Evolutionary conservation across 176 grass and related monocot genomes (phyloP), one percentile per base, ranked within the genome.

Genomic region (Avena insularis): DNA sequence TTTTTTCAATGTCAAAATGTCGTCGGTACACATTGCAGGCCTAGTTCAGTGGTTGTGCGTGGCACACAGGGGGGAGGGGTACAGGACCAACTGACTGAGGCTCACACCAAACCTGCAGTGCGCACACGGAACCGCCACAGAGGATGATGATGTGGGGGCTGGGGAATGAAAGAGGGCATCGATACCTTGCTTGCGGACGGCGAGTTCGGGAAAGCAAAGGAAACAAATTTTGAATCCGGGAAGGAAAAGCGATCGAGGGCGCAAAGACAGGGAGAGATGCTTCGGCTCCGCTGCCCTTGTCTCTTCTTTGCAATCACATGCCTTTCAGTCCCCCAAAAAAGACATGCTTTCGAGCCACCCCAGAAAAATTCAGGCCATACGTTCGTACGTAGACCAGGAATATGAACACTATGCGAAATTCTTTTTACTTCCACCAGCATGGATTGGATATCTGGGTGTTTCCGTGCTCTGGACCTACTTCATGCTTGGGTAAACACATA

Each of bases 131-230:
- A 19, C 17, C 55, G 65, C 10, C 66, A 7, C 47, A 72, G 72
- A 12, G 40, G 47, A 76, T 54, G 73, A 54, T 76, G 48, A 54
- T 33, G 83, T 86, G 71, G 79, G 82, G 45, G 46, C 64, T 4
- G 11, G 85, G 57, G 71, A 71, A 51, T 15, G 46, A 48, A 29
- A 1, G 71, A 62, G 89, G 91, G 95, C 79, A 82, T 76, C 73
- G 77, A 98, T 95, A 87, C 95, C 73, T 98, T 98, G 95, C 95
- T 93, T 97, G 92, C 40, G 84, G 83, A 7, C 4, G 87, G 95
- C 79, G 91, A 89, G 35, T n/a, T 87, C 3, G 56, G 68, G 82
- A 92, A 92, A 88, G 86, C 16, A 71, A 77, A 55, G 53, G 46
- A 92, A 86, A 51, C 86, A 70, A 70, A 71, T 54, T 80, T 80